Percentiles rank a stretch among this genome's conserved stretches.
Evolutionary conservation across 345 rosid genomes (phyloP).

Genomic region (Sonneratia caseolaris): DNA sequence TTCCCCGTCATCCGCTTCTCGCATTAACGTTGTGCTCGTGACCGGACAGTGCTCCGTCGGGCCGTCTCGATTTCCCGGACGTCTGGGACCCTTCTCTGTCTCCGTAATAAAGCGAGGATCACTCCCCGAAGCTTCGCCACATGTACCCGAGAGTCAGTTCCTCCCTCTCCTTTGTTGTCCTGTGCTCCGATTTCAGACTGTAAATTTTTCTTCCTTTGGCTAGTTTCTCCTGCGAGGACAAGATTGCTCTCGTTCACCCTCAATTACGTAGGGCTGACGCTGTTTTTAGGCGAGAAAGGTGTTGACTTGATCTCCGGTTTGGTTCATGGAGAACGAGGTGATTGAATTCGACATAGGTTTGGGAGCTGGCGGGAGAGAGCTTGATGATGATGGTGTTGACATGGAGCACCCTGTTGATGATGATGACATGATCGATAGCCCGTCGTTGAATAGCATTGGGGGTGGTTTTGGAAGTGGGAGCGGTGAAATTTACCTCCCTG

Average conservation of each 20-base stretch:
- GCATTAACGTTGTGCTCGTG: not conserved
- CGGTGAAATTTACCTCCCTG: slow-evolving; percentile 25
- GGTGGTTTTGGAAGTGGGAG: slow-evolving; percentile 12
- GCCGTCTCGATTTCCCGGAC: too few species aligned
- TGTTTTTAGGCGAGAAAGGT: not conserved
- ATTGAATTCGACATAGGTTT: slow-evolving; percentile 43
- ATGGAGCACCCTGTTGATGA: slow-evolving; percentile 33
- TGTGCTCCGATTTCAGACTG: not conserved
- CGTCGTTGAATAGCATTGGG: slow-evolving; percentile 2
- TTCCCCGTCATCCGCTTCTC: not conserved
- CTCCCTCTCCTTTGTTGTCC: not conserved
- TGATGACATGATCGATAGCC: slow-evolving; percentile 24
- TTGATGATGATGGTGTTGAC: slow-evolving; percentile 24
- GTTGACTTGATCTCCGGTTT: not conserved
- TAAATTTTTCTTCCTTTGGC: not conserved
- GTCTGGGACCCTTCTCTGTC: not conserved
- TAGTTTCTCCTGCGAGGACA: not conserved
- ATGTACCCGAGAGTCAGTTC: not conserved
- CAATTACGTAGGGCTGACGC: not conserved
- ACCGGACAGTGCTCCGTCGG: not conserved
- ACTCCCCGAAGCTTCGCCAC: not conserved
- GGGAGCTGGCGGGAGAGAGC: slow-evolving; percentile 28
- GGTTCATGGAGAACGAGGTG: slow-evolving; percentile 36
- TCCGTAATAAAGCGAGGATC: not conserved
- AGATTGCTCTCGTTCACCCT: not conserved